Evolutionary conservation across 768 basidiomycete genomes (phyloP).

Genomic region (Pulveroboletus sp.): DNA sequence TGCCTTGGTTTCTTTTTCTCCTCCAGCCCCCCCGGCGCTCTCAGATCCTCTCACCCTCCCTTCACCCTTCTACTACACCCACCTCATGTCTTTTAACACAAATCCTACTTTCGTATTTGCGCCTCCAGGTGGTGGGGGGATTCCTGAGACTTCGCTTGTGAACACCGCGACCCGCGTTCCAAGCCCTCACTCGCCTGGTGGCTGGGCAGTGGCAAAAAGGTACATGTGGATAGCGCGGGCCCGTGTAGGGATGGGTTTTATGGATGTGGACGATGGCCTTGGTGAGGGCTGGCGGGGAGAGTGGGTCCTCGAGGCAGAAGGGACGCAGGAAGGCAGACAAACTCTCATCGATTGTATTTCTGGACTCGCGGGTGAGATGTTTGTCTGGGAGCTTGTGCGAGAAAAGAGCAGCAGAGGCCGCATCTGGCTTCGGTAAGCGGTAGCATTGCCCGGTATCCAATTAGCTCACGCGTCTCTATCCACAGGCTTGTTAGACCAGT

Average conservation of each 20-base stretch:
- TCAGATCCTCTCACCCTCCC: slow-evolving; percentile 58
- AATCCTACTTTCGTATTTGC: slow-evolving; percentile 26
- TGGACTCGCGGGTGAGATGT: slow-evolving; percentile 30
- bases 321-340: slow-evolving; percentile 61
- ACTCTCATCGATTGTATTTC: slow-evolving; percentile 51
- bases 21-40: slow-evolving; percentile 48
- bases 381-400: slow-evolving; percentile 52
- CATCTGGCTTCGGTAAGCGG: slow-evolving; percentile 60
- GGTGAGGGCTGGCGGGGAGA: slow-evolving; percentile 73
- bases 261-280: slow-evolving; percentile 36
- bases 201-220: slow-evolving; percentile 54
- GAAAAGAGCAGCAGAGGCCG: slow-evolving; percentile 57
- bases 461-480: background rate
- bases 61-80: slow-evolving; percentile 72
- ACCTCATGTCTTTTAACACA: slow-evolving; percentile 46
- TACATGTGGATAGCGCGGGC: slow-evolving; percentile 64
- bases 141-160: slow-evolving; percentile 47
- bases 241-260: slow-evolving; percentile 34
- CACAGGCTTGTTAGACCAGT: slow-evolving; percentile 22
- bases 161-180: slow-evolving; percentile 36
- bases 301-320: slow-evolving; percentile 78
- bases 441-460: background rate
- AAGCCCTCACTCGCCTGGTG: slow-evolving; percentile 58
- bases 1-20: slow-evolving; percentile 55
- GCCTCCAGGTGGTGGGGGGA: slow-evolving; percentile 28